These are phyloP conservation scores for Debaryomyces castellii DNA, from an alignment of 805 yeast species.

Conservation along the genomic window DNA sequence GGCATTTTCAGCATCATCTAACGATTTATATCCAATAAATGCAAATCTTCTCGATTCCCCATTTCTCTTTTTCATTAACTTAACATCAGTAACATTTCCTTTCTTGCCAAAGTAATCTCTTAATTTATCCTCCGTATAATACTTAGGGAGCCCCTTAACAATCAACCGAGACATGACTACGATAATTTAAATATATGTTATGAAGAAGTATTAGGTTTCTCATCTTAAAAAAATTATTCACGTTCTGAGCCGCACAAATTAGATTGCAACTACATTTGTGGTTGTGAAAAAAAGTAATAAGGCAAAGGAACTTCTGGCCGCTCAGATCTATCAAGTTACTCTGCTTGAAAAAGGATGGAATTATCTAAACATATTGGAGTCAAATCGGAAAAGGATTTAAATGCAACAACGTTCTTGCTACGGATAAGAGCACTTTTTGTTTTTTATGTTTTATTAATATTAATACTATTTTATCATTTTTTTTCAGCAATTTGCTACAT, in stretches of 20 bases:
- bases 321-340: too few relatives aligned
- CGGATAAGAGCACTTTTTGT: constrained; percentile 17
- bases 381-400: constrained; percentile 14
- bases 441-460: constrained; percentile 14
- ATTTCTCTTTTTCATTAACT: constrained; percentile 71
- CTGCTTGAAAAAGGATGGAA: too few relatives aligned
- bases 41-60: constrained; percentile 94
- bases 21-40: constrained; percentile 80
- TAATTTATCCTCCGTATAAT: constrained; percentile 71
- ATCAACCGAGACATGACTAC: constrained; percentile 76
- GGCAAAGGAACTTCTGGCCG: too few relatives aligned
- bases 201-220: not conserved
- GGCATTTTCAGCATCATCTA: constrained; percentile 74
- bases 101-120: constrained; percentile 59
- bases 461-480: constrained; percentile 18
- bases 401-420: constrained; percentile 5
- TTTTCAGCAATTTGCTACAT: constrained; percentile 15
- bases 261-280: constrained; percentile 7
- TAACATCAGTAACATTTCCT: constrained; percentile 84
- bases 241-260: constrained; percentile 5
- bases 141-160: constrained; percentile 84
- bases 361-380: constrained; percentile 33
- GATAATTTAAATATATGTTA: not conserved
- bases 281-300: not conserved
- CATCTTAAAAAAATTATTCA: constrained; percentile 4